phyloP scores from a whole-genome alignment of 139 green algal species.

The Trebouxia sp. region DNA sequence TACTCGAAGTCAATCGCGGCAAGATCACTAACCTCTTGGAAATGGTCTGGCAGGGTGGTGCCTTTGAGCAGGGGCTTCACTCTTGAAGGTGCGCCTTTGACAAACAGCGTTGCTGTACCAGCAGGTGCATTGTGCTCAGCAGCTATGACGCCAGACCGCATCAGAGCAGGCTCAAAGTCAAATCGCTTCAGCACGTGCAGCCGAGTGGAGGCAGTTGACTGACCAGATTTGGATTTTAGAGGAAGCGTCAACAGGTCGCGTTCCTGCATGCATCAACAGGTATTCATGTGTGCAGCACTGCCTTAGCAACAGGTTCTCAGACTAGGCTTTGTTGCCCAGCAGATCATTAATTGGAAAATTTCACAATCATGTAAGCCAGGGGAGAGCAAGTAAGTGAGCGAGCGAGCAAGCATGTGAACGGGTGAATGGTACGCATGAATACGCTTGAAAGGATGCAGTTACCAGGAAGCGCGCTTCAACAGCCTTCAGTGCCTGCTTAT shows the following conservation, averaged over 20 bases:
- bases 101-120: background rate
- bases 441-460: background rate
- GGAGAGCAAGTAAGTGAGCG: background rate
- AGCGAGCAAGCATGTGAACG: background rate
- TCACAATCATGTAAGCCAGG: too few relatives aligned
- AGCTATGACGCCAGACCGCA: background rate
- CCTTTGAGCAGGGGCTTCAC: background rate
- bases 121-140: background rate
- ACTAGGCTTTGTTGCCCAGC: background rate
- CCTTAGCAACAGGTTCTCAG: too few relatives aligned
- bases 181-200: conserved; percentile 21
- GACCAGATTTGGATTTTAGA: background rate
- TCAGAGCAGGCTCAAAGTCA: conserved; percentile 9
- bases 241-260: background rate
- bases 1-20: background rate
- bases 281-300: background rate
- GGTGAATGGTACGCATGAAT: too few relatives aligned
- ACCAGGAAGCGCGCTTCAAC: conserved; percentile 16
- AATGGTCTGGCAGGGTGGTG: background rate
- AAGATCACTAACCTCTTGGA: background rate
- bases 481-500: conserved; percentile 11
- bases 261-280: background rate
- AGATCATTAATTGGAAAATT: too few relatives aligned
- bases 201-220: background rate
- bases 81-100: conserved; percentile 6